These are phyloP conservation scores for Galeopsis tetrahit DNA, from an alignment of 257 asterid species.

Conservation along the genomic window DNA sequence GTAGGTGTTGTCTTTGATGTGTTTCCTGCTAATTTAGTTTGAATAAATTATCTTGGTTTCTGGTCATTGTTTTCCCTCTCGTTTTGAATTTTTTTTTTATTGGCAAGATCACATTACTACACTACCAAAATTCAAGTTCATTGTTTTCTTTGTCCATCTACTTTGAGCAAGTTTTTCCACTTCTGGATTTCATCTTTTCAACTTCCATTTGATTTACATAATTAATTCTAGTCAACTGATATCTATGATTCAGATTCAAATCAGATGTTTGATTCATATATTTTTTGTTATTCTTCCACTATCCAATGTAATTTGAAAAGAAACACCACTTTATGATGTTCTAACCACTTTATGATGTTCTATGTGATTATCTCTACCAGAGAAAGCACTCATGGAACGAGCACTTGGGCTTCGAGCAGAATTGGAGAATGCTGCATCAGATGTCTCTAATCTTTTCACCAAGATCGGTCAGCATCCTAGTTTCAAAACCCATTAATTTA, in stretches of 20 bases:
- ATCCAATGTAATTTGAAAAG: background rate
- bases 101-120: background rate
- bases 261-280: background rate
- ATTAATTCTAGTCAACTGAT: no score
- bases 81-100: background rate
- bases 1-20: slow-evolving; percentile 44
- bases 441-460: slow-evolving; percentile 71
- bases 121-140: background rate
- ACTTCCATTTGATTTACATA: no score
- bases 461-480: slow-evolving; percentile 73
- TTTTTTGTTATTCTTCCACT: background rate
- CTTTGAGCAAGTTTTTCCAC: no score
- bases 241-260: no score
- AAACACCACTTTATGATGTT: background rate
- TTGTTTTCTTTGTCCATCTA: background rate
- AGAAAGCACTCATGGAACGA: slow-evolving; percentile 74
- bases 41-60: background rate
- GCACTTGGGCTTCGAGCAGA: slow-evolving; percentile 88
- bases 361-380: slow-evolving; percentile 46
- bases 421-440: slow-evolving; percentile 82
- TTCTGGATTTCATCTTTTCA: no score
- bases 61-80: background rate
- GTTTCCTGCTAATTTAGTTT: background rate
- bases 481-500: slow-evolving; percentile 2
- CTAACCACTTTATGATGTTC: slow-evolving; percentile 2